phyloP scores from a whole-genome alignment of 2,329 filamentous ascomycete species.

The Epicoccum sorghinum region DNA sequence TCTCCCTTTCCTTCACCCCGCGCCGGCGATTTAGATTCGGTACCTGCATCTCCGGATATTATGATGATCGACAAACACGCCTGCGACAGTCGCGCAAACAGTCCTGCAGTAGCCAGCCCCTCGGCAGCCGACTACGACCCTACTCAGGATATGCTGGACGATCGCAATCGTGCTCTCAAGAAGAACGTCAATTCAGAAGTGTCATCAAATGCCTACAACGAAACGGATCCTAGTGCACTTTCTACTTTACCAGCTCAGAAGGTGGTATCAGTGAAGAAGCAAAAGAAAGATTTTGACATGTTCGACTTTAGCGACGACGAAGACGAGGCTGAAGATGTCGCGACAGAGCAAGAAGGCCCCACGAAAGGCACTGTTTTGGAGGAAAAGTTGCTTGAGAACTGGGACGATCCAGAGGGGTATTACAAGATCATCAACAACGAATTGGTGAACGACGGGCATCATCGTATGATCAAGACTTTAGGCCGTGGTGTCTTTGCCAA shows the following conservation, averaged over 20 bases:
- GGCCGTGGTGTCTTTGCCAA: slow-evolving; percentile 97
- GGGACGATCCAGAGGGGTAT: slow-evolving; percentile 93
- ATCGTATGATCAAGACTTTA: slow-evolving; percentile 84
- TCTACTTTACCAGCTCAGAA: slow-evolving; percentile 56
- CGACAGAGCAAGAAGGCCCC: slow-evolving; percentile 54
- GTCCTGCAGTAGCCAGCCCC: slow-evolving; percentile 65
- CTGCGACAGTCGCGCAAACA: slow-evolving; percentile 44
- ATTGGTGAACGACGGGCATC: slow-evolving; percentile 81
- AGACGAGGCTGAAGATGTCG: slow-evolving; percentile 58
- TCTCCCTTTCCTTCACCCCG: slow-evolving; percentile 46
- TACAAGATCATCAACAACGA: slow-evolving; percentile 95
- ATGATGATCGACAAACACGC: slow-evolving; percentile 51
- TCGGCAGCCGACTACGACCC: slow-evolving; percentile 96
- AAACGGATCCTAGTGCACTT: slow-evolving; percentile 61
- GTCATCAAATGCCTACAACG: slow-evolving; percentile 62
- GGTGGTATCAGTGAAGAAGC: slow-evolving; percentile 42
- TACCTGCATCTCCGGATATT: slow-evolving; percentile 48
- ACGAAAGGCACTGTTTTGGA: slow-evolving; percentile 53
- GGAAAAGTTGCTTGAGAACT: slow-evolving; percentile 85
- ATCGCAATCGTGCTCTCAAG: slow-evolving; percentile 72
- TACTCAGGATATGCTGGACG: slow-evolving; percentile 85
- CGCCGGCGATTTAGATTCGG: slow-evolving; percentile 45
- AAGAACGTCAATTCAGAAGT: slow-evolving; percentile 49
- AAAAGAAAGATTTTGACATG: slow-evolving; percentile 66
- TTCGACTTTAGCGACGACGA: slow-evolving; percentile 73